These are phyloP conservation scores for Magnaporthiopsis rhizophila DNA, from an alignment of 2,329 filamentous ascomycete species.

Conservation along the genomic window DNA sequence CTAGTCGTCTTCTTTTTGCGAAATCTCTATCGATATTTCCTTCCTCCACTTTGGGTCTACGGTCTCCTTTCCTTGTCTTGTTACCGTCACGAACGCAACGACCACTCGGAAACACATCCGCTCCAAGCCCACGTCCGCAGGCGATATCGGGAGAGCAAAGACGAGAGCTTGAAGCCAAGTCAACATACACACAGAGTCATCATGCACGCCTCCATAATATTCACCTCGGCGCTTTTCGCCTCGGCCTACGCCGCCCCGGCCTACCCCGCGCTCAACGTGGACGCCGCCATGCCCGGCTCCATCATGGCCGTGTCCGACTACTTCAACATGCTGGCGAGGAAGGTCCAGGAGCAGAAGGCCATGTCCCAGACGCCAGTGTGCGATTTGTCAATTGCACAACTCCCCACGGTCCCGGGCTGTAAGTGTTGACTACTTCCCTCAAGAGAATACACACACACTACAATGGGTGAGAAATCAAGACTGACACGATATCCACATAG, in stretches of 20 bases:
- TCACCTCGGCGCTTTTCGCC: slow-evolving; percentile 38
- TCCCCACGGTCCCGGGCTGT: slow-evolving; percentile 38
- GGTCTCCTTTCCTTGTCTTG: slow-evolving; percentile 6
- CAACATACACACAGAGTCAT: slow-evolving; percentile 15
- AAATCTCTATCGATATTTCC: slow-evolving; percentile 8
- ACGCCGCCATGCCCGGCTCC: slow-evolving; percentile 30
- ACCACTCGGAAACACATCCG: neutral
- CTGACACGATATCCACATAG: slow-evolving; percentile 9
- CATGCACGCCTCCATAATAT: slow-evolving; percentile 42
- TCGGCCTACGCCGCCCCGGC: slow-evolving; percentile 36
- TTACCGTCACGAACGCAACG: slow-evolving; percentile 3
- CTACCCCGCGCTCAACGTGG: slow-evolving; percentile 36
- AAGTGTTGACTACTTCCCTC: neutral
- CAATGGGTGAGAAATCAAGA: slow-evolving; percentile 20
- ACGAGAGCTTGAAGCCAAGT: neutral
- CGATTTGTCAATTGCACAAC: slow-evolving; percentile 42
- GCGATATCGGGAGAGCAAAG: neutral
- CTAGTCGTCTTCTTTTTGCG: slow-evolving; percentile 10
- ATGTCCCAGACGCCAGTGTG: slow-evolving; percentile 38
- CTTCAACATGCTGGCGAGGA: slow-evolving; percentile 51
- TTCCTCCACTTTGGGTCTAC: slow-evolving; percentile 1
- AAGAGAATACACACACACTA: neutral
- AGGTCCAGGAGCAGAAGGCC: slow-evolving; percentile 39
- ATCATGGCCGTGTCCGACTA: slow-evolving; percentile 47
- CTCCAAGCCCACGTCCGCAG: neutral